These are phyloP conservation scores for Sporisorium graminicola DNA, from an alignment of 1,284 basidiomycete species.

Conservation along the genomic window DNA sequence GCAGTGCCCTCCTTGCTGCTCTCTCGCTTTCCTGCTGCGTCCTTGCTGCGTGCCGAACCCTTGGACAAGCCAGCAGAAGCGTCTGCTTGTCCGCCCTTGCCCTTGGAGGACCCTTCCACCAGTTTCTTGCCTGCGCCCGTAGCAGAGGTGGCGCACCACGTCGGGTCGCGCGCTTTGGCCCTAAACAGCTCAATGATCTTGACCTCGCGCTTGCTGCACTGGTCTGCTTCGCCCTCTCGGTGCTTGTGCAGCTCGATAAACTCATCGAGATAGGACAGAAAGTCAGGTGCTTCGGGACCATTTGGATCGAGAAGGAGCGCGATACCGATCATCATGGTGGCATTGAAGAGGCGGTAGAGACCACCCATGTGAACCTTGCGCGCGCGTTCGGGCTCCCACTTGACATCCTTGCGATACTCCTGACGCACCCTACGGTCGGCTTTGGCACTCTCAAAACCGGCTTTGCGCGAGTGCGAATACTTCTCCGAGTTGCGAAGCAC, in stretches of 20 bases:
- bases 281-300: constrained; percentile 52
- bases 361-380: constrained; percentile 63
- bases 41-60: constrained; percentile 17
- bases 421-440: constrained; percentile 57
- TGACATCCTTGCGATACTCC: constrained; percentile 60
- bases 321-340: constrained; percentile 65
- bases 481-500: constrained; percentile 60
- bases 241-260: constrained; percentile 62
- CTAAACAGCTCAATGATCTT: constrained; percentile 66
- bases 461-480: constrained; percentile 58
- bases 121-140: constrained; percentile 29
- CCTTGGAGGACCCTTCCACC: constrained; percentile 11
- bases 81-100: constrained; percentile 12
- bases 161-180: constrained; percentile 60
- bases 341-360: constrained; percentile 65
- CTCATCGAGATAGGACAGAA: constrained; percentile 57
- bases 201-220: constrained; percentile 65
- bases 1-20: constrained; percentile 31
- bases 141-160: constrained; percentile 61
- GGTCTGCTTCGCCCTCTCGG: constrained; percentile 56
- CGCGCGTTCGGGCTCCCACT: constrained; percentile 57
- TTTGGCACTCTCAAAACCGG: constrained; percentile 62
- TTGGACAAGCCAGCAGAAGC: constrained; percentile 2
- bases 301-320: constrained; percentile 62
- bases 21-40: constrained; percentile 23